Evolutionary conservation across 495 filamentous ascomycete species (phyloP).

Genomic region (Annulohypoxylon nitens): DNA sequence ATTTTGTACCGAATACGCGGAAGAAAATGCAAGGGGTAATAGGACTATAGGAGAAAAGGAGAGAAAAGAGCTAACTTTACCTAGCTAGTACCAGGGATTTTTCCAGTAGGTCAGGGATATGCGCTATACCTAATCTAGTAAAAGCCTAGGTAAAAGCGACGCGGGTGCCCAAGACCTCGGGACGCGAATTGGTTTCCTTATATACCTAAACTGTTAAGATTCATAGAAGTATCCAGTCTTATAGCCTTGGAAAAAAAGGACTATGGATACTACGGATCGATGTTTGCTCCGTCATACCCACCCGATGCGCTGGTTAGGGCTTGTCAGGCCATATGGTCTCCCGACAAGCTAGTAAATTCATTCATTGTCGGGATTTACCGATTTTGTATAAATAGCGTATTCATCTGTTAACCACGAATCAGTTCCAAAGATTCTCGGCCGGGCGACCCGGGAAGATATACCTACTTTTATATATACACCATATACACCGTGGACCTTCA

Average conservation of each 20-base stretch:
- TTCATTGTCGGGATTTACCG: not conserved
- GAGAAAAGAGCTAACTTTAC: too few relatives aligned
- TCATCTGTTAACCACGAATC: too few relatives aligned
- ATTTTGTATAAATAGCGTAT: not conserved
- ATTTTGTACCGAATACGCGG: too few relatives aligned
- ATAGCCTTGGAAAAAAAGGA: not conserved
- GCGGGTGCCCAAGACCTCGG: conserved; percentile 1
- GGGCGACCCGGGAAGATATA: not conserved
- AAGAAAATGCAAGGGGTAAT: too few relatives aligned
- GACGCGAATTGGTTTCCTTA: not conserved
- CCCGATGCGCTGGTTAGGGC: not conserved
- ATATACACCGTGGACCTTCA: not conserved
- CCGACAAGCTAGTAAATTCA: not conserved
- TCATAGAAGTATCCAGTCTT: not conserved
- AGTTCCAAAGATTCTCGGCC: not conserved
- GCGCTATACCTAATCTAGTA: not conserved
- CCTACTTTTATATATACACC: too few relatives aligned
- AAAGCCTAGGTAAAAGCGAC: not conserved
- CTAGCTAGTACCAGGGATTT: too few relatives aligned
- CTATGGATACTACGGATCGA: not conserved
- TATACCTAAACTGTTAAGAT: not conserved
- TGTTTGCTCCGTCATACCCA: not conserved
- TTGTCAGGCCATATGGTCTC: not conserved
- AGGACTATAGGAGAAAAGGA: too few relatives aligned
- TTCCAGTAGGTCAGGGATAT: too few relatives aligned